Evolutionary conservation across 2,329 filamentous ascomycete genomes (phyloP), one percentile per base, ranked within the genome.

Genomic region (Neocucurbitaria cava): DNA sequence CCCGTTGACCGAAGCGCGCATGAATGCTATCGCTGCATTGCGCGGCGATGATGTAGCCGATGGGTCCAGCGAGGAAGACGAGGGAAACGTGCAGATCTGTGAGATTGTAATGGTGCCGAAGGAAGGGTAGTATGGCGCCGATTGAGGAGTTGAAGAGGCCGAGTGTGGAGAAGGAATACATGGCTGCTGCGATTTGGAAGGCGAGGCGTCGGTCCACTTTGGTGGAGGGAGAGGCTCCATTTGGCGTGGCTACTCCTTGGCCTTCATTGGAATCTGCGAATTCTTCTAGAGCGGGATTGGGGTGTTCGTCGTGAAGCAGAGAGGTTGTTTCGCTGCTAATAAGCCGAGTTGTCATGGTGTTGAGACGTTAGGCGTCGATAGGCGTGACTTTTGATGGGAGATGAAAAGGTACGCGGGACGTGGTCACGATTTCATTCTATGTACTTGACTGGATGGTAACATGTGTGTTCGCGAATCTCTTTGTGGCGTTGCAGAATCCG

Each of bases 81-180:
- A 78, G 66, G 2, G 80, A 81, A 0, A 81, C 79, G 20, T 74
- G 69, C 1, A 77, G 63, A 45, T 82, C 79, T 8, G 68, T 73
- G 2, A 82, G 69, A 17, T 60, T 30, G 60, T 82, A 82, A 50
- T 79, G 68, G 0, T 52, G 49, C 23, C 77, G 74, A 3, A 80
- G 69, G 2, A 75, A 66, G 0, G 71, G 72, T 0, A 79, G 71
- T 41, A 75, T 63, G 5, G 74, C 73, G 33, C 74, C 78, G 6
- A 66, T 54, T 8, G 61, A 58, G 20, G 61, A 67, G 26, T 49
- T 64, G 58, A 68, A 67, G 6, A 66, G 65, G 0, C 86, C 86
- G 68, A 85, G 82, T 1, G 85, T 80, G 5, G 85, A 64, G 55
- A 88, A 84, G 6, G 80, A 81, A 76, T 80, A 86, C 70, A 87